Evolutionary conservation across 1,284 basidiomycete genomes (phyloP), one percentile per base, ranked within the genome.

Genomic region (Apiotrichum mycotoxinovorans): DNA sequence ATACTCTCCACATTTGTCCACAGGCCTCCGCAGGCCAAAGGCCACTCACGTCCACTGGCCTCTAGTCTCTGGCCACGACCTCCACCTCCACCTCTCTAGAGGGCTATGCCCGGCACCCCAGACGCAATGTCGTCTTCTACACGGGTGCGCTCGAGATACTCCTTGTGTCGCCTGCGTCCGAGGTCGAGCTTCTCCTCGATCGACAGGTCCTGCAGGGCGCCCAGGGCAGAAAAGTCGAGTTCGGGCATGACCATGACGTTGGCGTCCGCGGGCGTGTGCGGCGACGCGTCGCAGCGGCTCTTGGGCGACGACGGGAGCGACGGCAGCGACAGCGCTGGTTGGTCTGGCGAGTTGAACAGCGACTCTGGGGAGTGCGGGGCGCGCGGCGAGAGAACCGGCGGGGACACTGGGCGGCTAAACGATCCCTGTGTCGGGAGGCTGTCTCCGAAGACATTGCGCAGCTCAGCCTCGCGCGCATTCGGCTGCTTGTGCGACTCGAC

Each of bases 91-190:
- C 33, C 26, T 18, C 26, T 22, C 34, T 49, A 51, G 15, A 51
- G n/a, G 4, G 49, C 49, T 4, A 51, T 27, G 17, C 49, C 49
- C 5, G 49, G 38, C 18, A 40, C 37, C 4, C 49, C 37, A 20
- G 33, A 18, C 27, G 44, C 45, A n/a, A 35, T 25, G 25, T n/a
- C 48, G 33, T 40, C 47, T 49, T 57, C 60, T 2, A 30, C 50
- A 9, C 58, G 57, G 34, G 56, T 55, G 46, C 58, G 62, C 45
- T 59, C 64, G 22, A 74, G 53, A 62, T 72, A 74, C 45, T 72
- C 71, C 53, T 59, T 54, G 61, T 74, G 71, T 33, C 72, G 58
- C 38, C 57, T 59, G 48, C 65, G 66, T 12, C 72, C 72, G 51
- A 74, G 57, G 54, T 64, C 55, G 26, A 64, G 54, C 57, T 64